A percentile compares a stretch with the other conserved stretches of the same genome.
Evolutionary conservation across 371 early-diverging fungal genomes (phyloP).

Genomic region (Massospora cicadina): DNA sequence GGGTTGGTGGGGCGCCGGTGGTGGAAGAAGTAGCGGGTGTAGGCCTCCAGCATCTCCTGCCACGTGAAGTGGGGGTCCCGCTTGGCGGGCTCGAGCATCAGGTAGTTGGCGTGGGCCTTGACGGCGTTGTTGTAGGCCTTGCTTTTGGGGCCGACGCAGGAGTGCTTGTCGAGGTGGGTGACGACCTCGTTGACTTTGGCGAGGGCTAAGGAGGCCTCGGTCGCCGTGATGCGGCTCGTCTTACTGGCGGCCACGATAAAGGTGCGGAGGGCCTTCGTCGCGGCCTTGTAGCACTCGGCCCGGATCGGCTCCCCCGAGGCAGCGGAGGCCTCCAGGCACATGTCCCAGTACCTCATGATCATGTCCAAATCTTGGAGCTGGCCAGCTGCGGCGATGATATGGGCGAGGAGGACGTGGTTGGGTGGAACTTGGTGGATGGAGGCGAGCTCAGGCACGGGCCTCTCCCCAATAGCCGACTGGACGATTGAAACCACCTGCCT

Average conservation of each 20-base stretch:
- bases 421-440: not conserved
- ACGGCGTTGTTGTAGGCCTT: not conserved
- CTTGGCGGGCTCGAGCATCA: not conserved
- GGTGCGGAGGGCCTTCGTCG: not conserved
- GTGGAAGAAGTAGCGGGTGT: not conserved
- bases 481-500: not conserved
- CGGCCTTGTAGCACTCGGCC: not conserved
- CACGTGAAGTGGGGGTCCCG: not conserved
- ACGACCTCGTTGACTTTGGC: not conserved
- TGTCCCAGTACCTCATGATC: not conserved
- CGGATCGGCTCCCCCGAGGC: not conserved
- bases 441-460: not conserved
- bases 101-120: not conserved
- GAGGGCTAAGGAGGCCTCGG: not conserved
- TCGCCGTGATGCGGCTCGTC: not conserved
- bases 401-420: not conserved
- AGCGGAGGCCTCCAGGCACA: not conserved
- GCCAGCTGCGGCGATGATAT: not conserved
- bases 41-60: not conserved
- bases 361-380: not conserved
- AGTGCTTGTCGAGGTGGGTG: not conserved
- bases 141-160: not conserved
- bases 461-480: not conserved
- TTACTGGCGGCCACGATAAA: not conserved
- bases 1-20: not conserved